Evolutionary conservation across 768 basidiomycete species (phyloP), one percentile per base, ranked within the genome.

Genomic region (Mycena chlorophos): DNA sequence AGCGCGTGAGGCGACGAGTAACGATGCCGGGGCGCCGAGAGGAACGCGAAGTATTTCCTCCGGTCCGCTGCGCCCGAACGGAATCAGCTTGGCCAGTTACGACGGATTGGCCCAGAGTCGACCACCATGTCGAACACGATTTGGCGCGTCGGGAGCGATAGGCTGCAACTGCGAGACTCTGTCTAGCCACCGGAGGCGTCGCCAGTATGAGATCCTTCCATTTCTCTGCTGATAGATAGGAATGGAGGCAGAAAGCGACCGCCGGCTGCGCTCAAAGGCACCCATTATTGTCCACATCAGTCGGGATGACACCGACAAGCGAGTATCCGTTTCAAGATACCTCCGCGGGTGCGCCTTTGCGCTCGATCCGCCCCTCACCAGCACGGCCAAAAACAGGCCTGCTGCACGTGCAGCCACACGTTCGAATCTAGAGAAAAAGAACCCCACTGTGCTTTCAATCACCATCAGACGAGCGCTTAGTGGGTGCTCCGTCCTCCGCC

Each of bases 401-500:
- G 12, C 23, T 46, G 45, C 45, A 46, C 45, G 45, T 46, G 45
- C 23, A 46, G 22, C 12, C 23, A 46, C 6, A 27, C 45, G 45
- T 27, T 20, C 40, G 12, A 16, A 23, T 6, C 40, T 23, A 10
- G 13, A 12, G 40, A 42, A 42, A 25, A 23, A 46, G 45, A 25
- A 28, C 45, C 23, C 45, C 23, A 46, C 45, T 42, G 13, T 46
- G 23, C 45, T 46, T 46, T 46, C 45, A 46, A 5, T 27, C 45
- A 40, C 20, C 39, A 46, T 46, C 45, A 23, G 13, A 27, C 23
- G 26, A 10, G 4, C 45, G 8, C 8, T 6, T 46, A 28, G 45
- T 46, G 12, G 8, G 45, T 52, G n/a, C n/a, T n/a, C n/a, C n/a
- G n/a, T 38, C 49, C 50, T 19, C 37, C 40, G 40, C n/a, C 49